Evolutionary conservation across 2,329 filamentous ascomycete species (phyloP).

Genomic region (Fusarium staphyleae): DNA sequence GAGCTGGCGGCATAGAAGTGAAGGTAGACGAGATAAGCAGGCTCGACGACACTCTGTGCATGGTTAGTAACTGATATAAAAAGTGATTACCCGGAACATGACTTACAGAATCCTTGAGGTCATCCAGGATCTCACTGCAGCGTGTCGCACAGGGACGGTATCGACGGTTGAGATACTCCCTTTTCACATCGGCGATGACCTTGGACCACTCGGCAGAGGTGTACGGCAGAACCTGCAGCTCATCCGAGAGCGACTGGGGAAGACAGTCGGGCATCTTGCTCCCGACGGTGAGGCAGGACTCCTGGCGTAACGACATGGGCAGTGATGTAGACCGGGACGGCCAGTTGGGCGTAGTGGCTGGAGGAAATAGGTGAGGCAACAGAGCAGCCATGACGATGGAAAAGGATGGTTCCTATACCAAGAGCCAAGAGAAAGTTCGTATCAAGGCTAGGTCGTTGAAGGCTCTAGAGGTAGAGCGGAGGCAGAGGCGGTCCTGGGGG

Average conservation of each 20-base stretch:
- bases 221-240: constrained; percentile 49
- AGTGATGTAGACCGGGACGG: constrained; percentile 19
- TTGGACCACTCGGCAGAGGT: constrained; percentile 60
- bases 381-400: constrained; percentile 30
- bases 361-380: constrained; percentile 23
- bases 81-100: neutral
- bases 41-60: constrained; percentile 52
- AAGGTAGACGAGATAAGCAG: constrained; percentile 64
- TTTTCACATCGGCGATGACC: constrained; percentile 61
- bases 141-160: constrained; percentile 61
- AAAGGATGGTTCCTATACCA: neutral
- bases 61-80: constrained; percentile 22
- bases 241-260: constrained; percentile 27
- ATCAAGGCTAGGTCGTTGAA: constrained; percentile 5
- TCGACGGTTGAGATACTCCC: constrained; percentile 57
- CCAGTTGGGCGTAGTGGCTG: constrained; percentile 24
- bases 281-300: constrained; percentile 14
- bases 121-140: constrained; percentile 61
- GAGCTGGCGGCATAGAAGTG: constrained; percentile 69
- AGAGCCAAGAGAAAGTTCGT: constrained; percentile 8
- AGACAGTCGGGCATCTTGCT: constrained; percentile 19
- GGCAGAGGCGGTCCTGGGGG: constrained; percentile 24
- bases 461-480: constrained; percentile 14
- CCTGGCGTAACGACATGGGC: constrained; percentile 24
- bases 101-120: constrained; percentile 55